A percentile compares a stretch with the other conserved stretches of the same genome.
Evolutionary conservation across 2,329 filamentous ascomycete genomes (phyloP).

Genomic region (Pseudodiploospora longispora): DNA sequence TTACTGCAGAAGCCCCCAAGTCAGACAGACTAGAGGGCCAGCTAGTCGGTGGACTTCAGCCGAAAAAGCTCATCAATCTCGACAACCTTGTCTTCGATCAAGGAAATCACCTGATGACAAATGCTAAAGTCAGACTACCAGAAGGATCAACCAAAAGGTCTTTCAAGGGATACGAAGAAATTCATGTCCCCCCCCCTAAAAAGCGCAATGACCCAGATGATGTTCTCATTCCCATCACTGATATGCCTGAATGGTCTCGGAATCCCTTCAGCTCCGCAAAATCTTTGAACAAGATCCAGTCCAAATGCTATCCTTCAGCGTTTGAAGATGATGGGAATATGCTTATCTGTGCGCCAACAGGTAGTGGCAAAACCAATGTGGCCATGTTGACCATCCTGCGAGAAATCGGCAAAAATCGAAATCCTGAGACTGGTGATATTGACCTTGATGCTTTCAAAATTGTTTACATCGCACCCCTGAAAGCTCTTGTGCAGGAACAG

Average conservation of each 20-base stretch:
- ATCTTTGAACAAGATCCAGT: slow-evolving; percentile 90
- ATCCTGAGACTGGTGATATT: slow-evolving; percentile 84
- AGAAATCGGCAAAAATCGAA: slow-evolving; percentile 91
- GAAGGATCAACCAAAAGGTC: slow-evolving; percentile 91
- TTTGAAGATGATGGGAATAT: slow-evolving; percentile 95
- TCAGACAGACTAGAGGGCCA: slow-evolving; percentile 55
- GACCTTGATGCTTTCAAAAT: slow-evolving; percentile 97
- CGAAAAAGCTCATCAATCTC: slow-evolving; percentile 80
- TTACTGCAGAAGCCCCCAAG: slow-evolving; percentile 41
- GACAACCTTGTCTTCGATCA: slow-evolving; percentile 97
- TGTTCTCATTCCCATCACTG: slow-evolving; percentile 71
- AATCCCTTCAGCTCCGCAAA: slow-evolving; percentile 78
- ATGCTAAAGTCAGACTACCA: slow-evolving; percentile 85
- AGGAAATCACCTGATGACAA: slow-evolving; percentile 99
- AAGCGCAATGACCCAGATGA: slow-evolving; percentile 75
- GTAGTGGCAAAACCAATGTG: slow-evolving; percentile 97
- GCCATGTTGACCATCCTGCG: slow-evolving; percentile 95
- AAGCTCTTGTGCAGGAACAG: slow-evolving; percentile 94
- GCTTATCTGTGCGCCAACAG: slow-evolving; percentile 94
- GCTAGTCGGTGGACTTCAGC: slow-evolving; percentile 75
- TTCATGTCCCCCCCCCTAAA: slow-evolving; percentile 91
- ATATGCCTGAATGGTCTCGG: slow-evolving; percentile 88
- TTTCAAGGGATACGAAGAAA: slow-evolving; percentile 98
- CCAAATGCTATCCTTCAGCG: slow-evolving; percentile 82
- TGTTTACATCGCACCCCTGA: slow-evolving; percentile 92